Base-by-base conservation (phyloP, 2,329 filamentous ascomycete genomes). In the Tolypocladium album region DNA sequence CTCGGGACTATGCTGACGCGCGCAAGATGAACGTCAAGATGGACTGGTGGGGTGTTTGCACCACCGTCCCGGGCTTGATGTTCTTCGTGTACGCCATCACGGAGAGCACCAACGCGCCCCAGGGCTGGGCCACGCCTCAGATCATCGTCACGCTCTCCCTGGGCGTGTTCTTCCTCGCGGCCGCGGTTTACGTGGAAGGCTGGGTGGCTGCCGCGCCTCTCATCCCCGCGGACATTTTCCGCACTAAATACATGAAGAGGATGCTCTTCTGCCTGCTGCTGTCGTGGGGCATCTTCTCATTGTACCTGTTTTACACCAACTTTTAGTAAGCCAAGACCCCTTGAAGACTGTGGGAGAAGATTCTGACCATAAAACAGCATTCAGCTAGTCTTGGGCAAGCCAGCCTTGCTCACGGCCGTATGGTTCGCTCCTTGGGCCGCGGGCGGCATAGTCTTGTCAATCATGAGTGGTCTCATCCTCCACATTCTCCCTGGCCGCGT, bases 41-140 rank as follows among this genome's bases (percentile, higher is more conserved):
- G 85, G 86, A 89, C 67, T 88, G 83, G 82, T 71, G 75, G 43
- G 86, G 86, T 1, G 74, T 77, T 8, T 66, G 72, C 5, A 75
- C 83, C 24, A 83, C 82, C 15, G 74, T 86, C 2, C 74, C 76
- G 0, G 87, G 85, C 0, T 70, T 88, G 6, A 76, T 88, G 24
- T 74, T 90, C n/a, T 73, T 88, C 64, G 83, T 89, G 5, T 90
- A 86, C 63, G 83, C 87, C 3, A 79, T 90, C 60, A 88, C 87
- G 1, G 83, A 88, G 61, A 84, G 82, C 55, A 79, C 83, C 1
- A 82, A 87, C 68, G 84, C 84, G 1, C 75, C 80, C 0, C 65
- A 80, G 6, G 80, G 83, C 17, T 90, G 87, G 88, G 76, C 72
- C 36, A 85, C 84, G 2, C 84, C 85, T 1, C 87, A 88, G 63